phyloP scores from a whole-genome alignment of 1,284 basidiomycete genomes.

The Melampsora abietis-canadensis region DNA sequence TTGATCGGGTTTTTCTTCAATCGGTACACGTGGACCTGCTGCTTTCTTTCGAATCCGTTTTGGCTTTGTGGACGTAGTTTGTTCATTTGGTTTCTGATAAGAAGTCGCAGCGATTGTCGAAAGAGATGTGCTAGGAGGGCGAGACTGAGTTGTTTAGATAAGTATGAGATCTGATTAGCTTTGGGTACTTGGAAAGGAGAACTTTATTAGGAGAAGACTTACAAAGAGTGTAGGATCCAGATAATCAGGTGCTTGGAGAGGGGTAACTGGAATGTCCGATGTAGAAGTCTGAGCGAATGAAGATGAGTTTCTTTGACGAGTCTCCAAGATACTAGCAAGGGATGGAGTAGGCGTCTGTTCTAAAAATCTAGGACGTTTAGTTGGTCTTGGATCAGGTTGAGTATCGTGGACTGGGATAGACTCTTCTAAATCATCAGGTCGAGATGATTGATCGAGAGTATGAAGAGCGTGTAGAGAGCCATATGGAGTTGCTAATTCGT shows the following conservation, averaged over 20 bases:
- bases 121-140: not conserved
- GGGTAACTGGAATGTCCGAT: not conserved
- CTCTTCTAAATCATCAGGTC: not conserved
- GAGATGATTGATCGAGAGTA: not conserved
- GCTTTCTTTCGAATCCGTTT: conserved; percentile 30
- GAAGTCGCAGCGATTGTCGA: not conserved
- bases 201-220: not conserved
- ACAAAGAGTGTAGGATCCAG: conserved; percentile 21
- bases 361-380: not conserved
- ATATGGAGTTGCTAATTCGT: conserved; percentile 39
- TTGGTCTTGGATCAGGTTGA: not conserved
- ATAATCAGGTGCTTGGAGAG: conserved; percentile 15
- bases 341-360: conserved; percentile 13
- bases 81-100: not conserved
- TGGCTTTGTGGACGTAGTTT: conserved; percentile 1
- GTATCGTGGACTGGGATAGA: not conserved
- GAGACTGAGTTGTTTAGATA: not conserved
- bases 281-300: not conserved
- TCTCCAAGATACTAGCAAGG: not conserved
- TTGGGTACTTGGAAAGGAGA: not conserved
- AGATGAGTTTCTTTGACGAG: not conserved
- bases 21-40: conserved; percentile 25
- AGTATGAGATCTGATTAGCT: not conserved
- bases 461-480: conserved; percentile 36
- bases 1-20: conserved; percentile 21